Conservation (phyloP, 2,329 filamentous ascomycete species). For the Phialophora tarda region DNA sequence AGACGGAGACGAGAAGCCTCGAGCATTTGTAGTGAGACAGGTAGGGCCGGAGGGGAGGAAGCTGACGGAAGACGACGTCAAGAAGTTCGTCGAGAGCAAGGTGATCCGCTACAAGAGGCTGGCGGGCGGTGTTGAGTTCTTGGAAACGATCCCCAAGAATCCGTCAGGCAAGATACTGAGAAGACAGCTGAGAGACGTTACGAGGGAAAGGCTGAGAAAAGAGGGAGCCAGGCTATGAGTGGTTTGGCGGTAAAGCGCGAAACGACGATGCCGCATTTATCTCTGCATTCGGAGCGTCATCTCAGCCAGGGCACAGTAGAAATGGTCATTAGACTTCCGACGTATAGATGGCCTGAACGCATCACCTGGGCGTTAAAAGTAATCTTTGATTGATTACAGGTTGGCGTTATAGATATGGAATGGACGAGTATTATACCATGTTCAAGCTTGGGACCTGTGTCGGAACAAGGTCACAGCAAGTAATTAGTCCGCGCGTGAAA, state of each 20-base stretch:
- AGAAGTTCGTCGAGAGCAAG: conserved; percentile 38
- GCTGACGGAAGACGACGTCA: conserved; percentile 50
- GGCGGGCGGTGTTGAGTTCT: conserved; percentile 55
- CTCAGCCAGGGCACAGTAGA: background rate
- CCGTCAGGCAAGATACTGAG: conserved; percentile 58
- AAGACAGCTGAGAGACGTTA: conserved; percentile 32
- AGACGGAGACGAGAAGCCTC: conserved; percentile 43
- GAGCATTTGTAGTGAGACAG: conserved; percentile 53
- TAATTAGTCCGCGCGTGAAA: background rate
- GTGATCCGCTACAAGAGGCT: conserved; percentile 57
- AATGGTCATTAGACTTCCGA: too few species aligned
- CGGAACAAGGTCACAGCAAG: background rate
- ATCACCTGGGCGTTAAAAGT: background rate
- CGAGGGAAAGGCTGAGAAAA: conserved; percentile 29
- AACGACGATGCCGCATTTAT: background rate
- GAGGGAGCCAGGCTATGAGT: conserved; percentile 31
- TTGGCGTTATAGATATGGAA: background rate
- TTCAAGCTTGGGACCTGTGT: background rate
- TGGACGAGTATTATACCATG: background rate
- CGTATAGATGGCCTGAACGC: too few species aligned
- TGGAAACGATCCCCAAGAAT: conserved; percentile 57
- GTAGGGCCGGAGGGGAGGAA: conserved; percentile 24
- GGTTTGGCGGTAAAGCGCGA: background rate
- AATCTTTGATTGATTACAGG: background rate
- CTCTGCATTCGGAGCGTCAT: background rate